Conservation (phyloP, 2,329 filamentous ascomycete genomes). For the Clathrospora elynae region DNA sequence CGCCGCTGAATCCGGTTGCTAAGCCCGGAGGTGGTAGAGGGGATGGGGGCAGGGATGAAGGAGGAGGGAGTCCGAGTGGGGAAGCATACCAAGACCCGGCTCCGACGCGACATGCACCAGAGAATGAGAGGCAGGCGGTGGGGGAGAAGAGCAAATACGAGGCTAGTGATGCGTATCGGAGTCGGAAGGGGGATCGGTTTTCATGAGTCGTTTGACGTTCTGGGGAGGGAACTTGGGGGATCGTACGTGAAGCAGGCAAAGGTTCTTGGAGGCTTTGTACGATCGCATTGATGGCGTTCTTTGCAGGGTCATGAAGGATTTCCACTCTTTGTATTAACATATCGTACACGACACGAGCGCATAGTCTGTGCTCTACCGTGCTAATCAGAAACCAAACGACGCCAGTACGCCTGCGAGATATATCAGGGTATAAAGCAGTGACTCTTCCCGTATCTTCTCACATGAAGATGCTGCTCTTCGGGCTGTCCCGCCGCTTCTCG, state of each 20-base stretch:
- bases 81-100: slow-evolving; percentile 81
- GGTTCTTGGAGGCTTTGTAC: too few relatives aligned
- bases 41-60: slow-evolving; percentile 16
- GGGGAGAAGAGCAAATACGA: slow-evolving; percentile 90
- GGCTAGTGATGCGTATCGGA: slow-evolving; percentile 73
- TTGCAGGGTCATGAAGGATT: slow-evolving; percentile 3
- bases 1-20: slow-evolving; percentile 18
- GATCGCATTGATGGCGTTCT: too few relatives aligned
- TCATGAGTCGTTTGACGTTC: slow-evolving; percentile 27
- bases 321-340: slow-evolving; percentile 14
- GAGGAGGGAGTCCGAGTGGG: slow-evolving; percentile 64
- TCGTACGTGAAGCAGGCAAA: too few relatives aligned
- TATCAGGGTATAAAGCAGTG: slow-evolving; percentile 42
- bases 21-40: slow-evolving; percentile 15
- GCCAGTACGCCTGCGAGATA: slow-evolving; percentile 34
- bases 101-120: slow-evolving; percentile 78
- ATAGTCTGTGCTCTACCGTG: slow-evolving; percentile 8
- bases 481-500: slow-evolving; percentile 71
- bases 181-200: slow-evolving; percentile 86
- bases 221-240: too few relatives aligned
- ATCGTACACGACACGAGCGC: slow-evolving; percentile 3
- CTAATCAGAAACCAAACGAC: neutral
- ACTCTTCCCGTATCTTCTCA: slow-evolving; percentile 21
- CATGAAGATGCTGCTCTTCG: slow-evolving; percentile 38
- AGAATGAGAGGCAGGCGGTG: slow-evolving; percentile 69